These are phyloP conservation scores for Aphanomyces invadans DNA, from an alignment of 352 stramenopile genomes.

Conservation along the genomic window DNA sequence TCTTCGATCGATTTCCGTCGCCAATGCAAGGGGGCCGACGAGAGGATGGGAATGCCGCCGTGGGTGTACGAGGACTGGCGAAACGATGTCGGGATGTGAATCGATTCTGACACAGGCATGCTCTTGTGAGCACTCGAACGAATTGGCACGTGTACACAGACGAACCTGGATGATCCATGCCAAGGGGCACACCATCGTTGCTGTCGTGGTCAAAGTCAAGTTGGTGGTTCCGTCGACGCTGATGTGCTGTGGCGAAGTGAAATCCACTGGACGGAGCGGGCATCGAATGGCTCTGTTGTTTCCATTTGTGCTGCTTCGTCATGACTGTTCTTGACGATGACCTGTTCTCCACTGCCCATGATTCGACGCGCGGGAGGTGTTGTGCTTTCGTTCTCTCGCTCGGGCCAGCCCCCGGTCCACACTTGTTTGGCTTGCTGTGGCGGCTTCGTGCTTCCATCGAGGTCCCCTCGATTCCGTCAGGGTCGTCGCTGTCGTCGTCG, in stretches of 20 bases:
- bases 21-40: constrained; percentile 6
- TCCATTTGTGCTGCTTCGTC: background rate
- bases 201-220: background rate
- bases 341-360: background rate
- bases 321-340: background rate
- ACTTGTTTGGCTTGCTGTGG: background rate
- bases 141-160: background rate
- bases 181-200: background rate
- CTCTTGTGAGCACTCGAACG: no score
- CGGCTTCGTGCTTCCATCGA: no score
- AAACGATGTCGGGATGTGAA: constrained; percentile 3
- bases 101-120: background rate
- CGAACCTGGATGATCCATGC: background rate
- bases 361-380: background rate
- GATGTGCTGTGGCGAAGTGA: background rate
- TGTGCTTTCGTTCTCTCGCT: background rate
- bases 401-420: background rate
- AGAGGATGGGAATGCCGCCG: constrained; percentile 14
- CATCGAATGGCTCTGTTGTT: constrained; percentile 14
- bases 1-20: constrained; percentile 7
- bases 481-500: background rate
- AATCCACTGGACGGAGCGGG: background rate
- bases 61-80: background rate
- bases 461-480: no score
- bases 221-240: background rate